Evolutionary conservation across 257 asterid genomes (phyloP).

Genomic region (Primulina eburnea): DNA sequence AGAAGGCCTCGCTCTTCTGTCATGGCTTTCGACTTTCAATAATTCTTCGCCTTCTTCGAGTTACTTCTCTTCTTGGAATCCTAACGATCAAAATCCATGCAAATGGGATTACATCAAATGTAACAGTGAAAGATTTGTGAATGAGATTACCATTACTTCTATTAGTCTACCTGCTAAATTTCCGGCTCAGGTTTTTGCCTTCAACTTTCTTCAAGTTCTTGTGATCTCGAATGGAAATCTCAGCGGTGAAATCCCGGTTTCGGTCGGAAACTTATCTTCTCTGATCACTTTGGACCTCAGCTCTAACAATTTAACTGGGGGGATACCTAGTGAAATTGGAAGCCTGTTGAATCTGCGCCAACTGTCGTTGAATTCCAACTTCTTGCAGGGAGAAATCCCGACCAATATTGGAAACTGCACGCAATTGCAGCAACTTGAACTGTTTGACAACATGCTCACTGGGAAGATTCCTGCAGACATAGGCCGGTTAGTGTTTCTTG

Average conservation of each 20-base stretch:
- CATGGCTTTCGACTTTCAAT: conserved; percentile 63
- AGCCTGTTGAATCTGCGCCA: conserved; percentile 40
- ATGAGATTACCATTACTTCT: conserved; percentile 46
- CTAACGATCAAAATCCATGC: conserved; percentile 50
- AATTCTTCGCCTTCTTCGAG: conserved; percentile 40
- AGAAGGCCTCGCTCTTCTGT: conserved; percentile 54
- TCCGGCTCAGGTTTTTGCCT: conserved; percentile 49
- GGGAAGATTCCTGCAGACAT: conserved; percentile 52
- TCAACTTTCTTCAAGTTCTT: conserved; percentile 43
- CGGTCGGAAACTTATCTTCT: conserved; percentile 45
- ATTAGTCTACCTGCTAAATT: conserved; percentile 50
- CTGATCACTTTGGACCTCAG: conserved; percentile 58
- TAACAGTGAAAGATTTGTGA: conserved; percentile 38
- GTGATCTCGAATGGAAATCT: conserved; percentile 50
- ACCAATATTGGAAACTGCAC: conserved; percentile 54
- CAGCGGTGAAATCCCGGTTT: conserved; percentile 51
- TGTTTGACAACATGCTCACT: conserved; percentile 53
- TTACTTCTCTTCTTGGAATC: conserved; percentile 60
- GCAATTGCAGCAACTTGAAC: conserved; percentile 44
- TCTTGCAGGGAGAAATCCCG: conserved; percentile 52
- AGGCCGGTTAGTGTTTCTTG: conserved; percentile 39
- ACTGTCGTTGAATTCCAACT: conserved; percentile 48
- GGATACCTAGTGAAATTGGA: conserved; percentile 53
- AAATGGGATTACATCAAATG: conserved; percentile 66
- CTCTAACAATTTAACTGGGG: conserved; percentile 53